Conservation (phyloP, 441 rosid species). For the Daphne laureola region DNA sequence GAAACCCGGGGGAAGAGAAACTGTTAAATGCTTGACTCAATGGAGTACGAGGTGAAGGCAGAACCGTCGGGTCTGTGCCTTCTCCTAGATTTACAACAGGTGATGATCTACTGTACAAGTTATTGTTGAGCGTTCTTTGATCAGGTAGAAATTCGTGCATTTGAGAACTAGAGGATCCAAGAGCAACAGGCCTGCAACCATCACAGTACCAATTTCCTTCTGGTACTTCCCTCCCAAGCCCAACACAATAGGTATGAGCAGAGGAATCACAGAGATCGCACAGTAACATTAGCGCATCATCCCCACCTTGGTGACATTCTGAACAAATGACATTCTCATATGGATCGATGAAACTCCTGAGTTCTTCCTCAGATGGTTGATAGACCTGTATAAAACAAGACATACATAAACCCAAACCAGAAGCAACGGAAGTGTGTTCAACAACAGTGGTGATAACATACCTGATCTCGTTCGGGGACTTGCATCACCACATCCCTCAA, state of each 20-base stretch:
- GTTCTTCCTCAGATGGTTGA: slow-evolving; percentile 97
- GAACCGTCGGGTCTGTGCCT: slow-evolving; percentile 36
- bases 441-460: slow-evolving; percentile 17
- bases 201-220: slow-evolving; percentile 99
- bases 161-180: slow-evolving; percentile 65
- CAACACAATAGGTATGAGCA: slow-evolving; percentile 95
- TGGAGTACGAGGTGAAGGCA: slow-evolving; percentile 47
- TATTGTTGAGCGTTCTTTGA: slow-evolving; percentile 36
- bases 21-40: slow-evolving; percentile 37
- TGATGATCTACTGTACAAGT: slow-evolving; percentile 38
- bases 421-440: slow-evolving; percentile 4
- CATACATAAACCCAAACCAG: slow-evolving; percentile 11
- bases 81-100: slow-evolving; percentile 36
- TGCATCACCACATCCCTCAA: slow-evolving; percentile 60
- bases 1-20: slow-evolving; percentile 67
- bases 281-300: slow-evolving; percentile 93
- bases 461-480: slow-evolving; percentile 95
- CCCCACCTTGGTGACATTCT: slow-evolving; percentile 93
- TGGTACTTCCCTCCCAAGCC: slow-evolving; percentile 90
- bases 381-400: slow-evolving; percentile 55
- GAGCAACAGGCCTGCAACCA: slow-evolving; percentile 82
- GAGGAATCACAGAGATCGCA: slow-evolving; percentile 98
- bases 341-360: slow-evolving; percentile 87
- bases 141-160: slow-evolving; percentile 39
- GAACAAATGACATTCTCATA: slow-evolving; percentile 87